phyloP scores from a whole-genome alignment of 2,329 filamentous ascomycete species.

The Colletotrichum sansevieriae region DNA sequence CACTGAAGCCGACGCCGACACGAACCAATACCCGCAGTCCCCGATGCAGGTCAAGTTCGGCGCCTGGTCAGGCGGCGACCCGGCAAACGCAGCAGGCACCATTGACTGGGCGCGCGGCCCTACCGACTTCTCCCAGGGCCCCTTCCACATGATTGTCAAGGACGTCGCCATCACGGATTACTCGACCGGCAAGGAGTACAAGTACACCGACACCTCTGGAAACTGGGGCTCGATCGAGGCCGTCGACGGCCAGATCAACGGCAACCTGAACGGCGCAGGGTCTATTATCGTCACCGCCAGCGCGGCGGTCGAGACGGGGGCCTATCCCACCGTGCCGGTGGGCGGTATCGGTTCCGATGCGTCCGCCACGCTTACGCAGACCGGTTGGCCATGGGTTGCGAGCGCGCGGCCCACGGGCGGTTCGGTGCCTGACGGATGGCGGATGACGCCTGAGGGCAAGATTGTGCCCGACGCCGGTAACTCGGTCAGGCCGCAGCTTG shows the following conservation, averaged over 20 bases:
- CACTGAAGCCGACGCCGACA: conserved; percentile 74
- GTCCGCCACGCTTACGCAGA: conserved; percentile 66
- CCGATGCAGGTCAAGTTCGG: conserved; percentile 96
- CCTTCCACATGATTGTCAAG: conserved; percentile 88
- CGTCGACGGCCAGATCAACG: conserved; percentile 82
- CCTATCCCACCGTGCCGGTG: conserved; percentile 76
- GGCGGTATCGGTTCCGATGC: conserved; percentile 73
- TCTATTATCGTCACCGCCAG: conserved; percentile 65
- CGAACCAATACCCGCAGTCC: conserved; percentile 89
- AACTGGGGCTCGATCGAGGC: conserved; percentile 86
- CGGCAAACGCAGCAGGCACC: conserved; percentile 82
- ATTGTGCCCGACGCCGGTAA: conserved; percentile 79
- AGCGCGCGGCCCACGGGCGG: conserved; percentile 65
- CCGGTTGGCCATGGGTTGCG: conserved; percentile 77
- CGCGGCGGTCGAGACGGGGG: conserved; percentile 73
- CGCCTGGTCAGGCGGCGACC: conserved; percentile 91
- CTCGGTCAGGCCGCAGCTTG: conserved; percentile 44
- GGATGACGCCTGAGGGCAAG: conserved; percentile 83
- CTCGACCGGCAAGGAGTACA: conserved; percentile 89
- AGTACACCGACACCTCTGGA: conserved; percentile 83
- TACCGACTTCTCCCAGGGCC: conserved; percentile 86
- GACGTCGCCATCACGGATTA: conserved; percentile 87
- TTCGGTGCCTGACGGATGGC: conserved; percentile 82
- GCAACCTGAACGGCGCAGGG: conserved; percentile 69
- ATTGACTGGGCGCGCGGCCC: conserved; percentile 90